These are phyloP conservation scores for Synchytrium microbalum DNA, from an alignment of 371 early-diverging fungal species.

Conservation along the genomic window DNA sequence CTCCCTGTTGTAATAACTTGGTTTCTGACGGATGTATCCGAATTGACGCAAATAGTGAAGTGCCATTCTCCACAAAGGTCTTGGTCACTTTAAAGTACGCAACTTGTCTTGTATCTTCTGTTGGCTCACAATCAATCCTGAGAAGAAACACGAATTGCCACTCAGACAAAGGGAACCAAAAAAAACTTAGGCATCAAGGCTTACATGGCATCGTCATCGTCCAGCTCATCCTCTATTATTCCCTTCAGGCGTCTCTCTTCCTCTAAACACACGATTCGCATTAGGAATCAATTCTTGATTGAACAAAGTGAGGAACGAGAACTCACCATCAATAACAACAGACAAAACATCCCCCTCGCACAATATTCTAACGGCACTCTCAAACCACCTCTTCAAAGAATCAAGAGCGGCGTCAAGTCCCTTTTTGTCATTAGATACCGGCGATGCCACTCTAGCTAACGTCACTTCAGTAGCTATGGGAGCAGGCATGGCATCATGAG, in stretches of 20 bases:
- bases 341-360: constrained; percentile 66
- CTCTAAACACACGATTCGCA: neutral
- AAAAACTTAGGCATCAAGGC: neutral
- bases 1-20: constrained; percentile 57
- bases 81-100: constrained; percentile 51
- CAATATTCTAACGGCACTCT: constrained; percentile 56
- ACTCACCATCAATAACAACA: constrained; percentile 53
- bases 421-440: constrained; percentile 59
- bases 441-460: constrained; percentile 69
- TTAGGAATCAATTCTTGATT: constrained; percentile 3
- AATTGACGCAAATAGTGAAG: constrained; percentile 14
- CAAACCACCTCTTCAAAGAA: constrained; percentile 61
- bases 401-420: constrained; percentile 54
- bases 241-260: neutral
- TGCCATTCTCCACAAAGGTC: constrained; percentile 10
- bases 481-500: constrained; percentile 4
- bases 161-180: neutral
- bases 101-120: constrained; percentile 7
- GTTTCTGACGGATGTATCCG: constrained; percentile 52
- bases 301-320: neutral
- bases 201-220: neutral
- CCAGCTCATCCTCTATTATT: neutral
- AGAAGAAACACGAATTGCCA: neutral
- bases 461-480: constrained; percentile 42
- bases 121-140: neutral